Conservation (phyloP, 306 rosid species). For the Cucurbita argyrosperma region DNA sequence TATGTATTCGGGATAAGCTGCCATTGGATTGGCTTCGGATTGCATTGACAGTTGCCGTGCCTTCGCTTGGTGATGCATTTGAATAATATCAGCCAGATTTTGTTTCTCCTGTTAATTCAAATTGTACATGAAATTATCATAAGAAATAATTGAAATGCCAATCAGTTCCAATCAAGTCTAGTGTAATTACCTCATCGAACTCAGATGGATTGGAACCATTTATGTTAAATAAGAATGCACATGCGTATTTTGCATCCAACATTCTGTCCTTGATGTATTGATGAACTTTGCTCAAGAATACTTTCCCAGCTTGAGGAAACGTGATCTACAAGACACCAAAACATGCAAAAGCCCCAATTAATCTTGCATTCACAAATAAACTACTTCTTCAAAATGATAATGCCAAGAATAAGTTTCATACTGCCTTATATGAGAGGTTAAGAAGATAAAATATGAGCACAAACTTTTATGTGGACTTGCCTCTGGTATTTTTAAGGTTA, state of each 20-base stretch:
- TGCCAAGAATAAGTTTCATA: not conserved
- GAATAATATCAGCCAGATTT: constrained; percentile 73
- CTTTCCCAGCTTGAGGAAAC: constrained; percentile 65
- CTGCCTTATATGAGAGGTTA: not conserved
- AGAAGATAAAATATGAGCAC: constrained; percentile 6
- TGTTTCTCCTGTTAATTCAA: constrained; percentile 59
- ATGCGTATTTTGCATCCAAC: constrained; percentile 85
- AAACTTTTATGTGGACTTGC: constrained; percentile 22
- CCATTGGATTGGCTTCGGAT: constrained; percentile 49
- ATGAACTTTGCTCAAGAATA: constrained; percentile 61
- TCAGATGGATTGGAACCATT: constrained; percentile 44
- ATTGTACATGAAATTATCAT: constrained; percentile 14
- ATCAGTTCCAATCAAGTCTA: constrained; percentile 6
- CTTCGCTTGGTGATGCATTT: constrained; percentile 72
- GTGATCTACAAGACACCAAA: constrained; percentile 41
- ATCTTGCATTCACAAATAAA: not conserved
- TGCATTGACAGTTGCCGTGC: constrained; percentile 49
- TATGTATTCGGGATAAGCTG: constrained; percentile 72
- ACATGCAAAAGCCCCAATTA: constrained; percentile 18
- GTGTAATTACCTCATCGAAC: constrained; percentile 53
- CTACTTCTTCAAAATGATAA: not conserved
- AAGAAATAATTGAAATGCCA: not conserved
- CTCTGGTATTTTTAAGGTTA: constrained; percentile 73
- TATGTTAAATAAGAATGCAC: constrained; percentile 59
- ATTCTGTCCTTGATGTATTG: constrained; percentile 80